phyloP scores from a whole-genome alignment of 108 stramenopile species.

The Mayamaea pseudoterrestris region DNA sequence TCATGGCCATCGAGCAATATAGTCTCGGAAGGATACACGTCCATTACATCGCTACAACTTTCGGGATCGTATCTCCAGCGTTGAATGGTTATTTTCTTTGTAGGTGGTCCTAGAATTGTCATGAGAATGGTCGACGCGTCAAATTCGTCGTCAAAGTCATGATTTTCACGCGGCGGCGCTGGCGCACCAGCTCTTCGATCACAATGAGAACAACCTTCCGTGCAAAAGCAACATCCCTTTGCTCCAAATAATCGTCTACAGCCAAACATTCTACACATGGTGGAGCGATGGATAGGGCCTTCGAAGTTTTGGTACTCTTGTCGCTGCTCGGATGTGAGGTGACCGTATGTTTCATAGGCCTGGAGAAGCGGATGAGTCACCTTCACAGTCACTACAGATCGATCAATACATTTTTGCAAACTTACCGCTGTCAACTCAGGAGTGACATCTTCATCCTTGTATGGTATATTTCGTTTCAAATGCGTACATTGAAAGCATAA shows the following conservation, averaged over 20 bases:
- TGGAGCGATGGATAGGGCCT: slow-evolving; percentile 25
- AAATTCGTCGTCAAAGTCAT: slow-evolving; percentile 40
- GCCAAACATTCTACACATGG: slow-evolving; percentile 16
- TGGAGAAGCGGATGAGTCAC: slow-evolving; percentile 2
- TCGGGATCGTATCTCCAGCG: slow-evolving; percentile 32
- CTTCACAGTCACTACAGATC: neutral
- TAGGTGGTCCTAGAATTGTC: slow-evolving; percentile 29
- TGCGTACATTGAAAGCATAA: slow-evolving; percentile 12
- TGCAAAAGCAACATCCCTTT: slow-evolving; percentile 31
- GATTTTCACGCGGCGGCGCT: slow-evolving; percentile 16
- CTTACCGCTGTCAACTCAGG: slow-evolving; percentile 21
- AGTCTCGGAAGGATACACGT: neutral
- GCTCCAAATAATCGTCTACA: slow-evolving; percentile 40
- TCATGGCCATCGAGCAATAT: no score
- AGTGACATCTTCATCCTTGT: slow-evolving; percentile 20
- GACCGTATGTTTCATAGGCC: slow-evolving; percentile 21
- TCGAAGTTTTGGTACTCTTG: slow-evolving; percentile 21
- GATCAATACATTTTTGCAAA: neutral
- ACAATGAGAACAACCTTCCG: slow-evolving; percentile 28
- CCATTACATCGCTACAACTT: slow-evolving; percentile 1
- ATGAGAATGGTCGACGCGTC: slow-evolving; percentile 27
- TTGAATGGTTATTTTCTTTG: slow-evolving; percentile 26
- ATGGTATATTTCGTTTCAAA: slow-evolving; percentile 18
- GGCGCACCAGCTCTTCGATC: slow-evolving; percentile 26
- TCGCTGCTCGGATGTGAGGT: slow-evolving; percentile 17